A percentile compares a stretch with the other conserved stretches of the same genome.
phyloP scores from a whole-genome alignment of 2,329 filamentous ascomycete genomes.

The Colletotrichum sp. region DNA sequence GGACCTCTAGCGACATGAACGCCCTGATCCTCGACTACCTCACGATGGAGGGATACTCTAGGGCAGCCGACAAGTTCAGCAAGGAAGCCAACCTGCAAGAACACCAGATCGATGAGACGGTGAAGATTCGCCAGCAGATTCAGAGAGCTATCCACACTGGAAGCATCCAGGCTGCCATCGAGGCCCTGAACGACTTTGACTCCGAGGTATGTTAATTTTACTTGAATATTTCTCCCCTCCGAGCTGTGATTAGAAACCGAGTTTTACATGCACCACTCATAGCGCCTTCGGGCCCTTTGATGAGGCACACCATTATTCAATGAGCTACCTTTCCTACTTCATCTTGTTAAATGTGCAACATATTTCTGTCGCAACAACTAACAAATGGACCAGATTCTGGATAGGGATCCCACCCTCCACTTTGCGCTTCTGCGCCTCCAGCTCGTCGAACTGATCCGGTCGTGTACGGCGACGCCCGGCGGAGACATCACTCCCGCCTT shows the following conservation, averaged over 20 bases:
- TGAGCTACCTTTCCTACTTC: slow-evolving; percentile 29
- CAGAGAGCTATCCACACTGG: slow-evolving; percentile 85
- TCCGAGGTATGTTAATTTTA: slow-evolving; percentile 74
- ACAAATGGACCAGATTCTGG: slow-evolving; percentile 73
- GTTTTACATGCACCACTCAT: slow-evolving; percentile 99
- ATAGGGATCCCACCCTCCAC: slow-evolving; percentile 81
- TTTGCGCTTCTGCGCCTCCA: slow-evolving; percentile 91
- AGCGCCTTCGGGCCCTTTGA: slow-evolving; percentile 83
- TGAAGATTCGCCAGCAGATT: slow-evolving; percentile 81
- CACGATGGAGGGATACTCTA: slow-evolving; percentile 92
- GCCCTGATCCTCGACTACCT: slow-evolving; percentile 95
- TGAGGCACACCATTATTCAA: slow-evolving; percentile 77
- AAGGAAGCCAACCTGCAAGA: slow-evolving; percentile 87
- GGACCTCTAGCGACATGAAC: slow-evolving; percentile 81
- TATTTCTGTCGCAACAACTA: slow-evolving; percentile 21
- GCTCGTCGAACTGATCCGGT: slow-evolving; percentile 89
- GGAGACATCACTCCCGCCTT: slow-evolving; percentile 81
- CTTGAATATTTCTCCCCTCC: slow-evolving; percentile 5
- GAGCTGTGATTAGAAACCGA: slow-evolving; percentile 85
- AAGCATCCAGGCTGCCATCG: slow-evolving; percentile 84
- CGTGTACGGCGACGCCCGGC: slow-evolving; percentile 67
- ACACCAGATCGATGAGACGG: slow-evolving; percentile 73
- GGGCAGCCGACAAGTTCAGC: slow-evolving; percentile 91
- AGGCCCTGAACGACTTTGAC: slow-evolving; percentile 86
- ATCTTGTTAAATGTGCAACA: neutral